These are phyloP conservation scores for Nicotiana tabacum DNA, from an alignment of 257 asterid species.

Conservation along the genomic window DNA sequence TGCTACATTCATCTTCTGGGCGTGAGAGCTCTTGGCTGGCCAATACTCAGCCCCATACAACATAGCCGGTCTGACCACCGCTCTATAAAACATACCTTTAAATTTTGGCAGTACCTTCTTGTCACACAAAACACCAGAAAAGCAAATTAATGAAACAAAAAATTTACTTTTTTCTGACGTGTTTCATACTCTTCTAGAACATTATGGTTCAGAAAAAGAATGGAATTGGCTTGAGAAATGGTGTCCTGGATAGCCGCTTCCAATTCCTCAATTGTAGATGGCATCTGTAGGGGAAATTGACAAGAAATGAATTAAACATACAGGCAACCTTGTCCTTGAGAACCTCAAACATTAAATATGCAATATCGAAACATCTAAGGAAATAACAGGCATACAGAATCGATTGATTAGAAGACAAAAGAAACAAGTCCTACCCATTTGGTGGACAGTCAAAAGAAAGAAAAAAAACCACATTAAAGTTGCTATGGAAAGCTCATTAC, in stretches of 20 bases:
- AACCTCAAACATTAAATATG: not conserved
- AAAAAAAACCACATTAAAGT: not conserved
- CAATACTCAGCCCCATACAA: no score
- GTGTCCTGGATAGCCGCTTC: conserved; percentile 78
- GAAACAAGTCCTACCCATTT: not conserved
- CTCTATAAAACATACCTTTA: no score
- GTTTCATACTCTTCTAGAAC: conserved; percentile 83
- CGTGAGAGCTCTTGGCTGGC: no score
- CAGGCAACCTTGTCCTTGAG: not conserved
- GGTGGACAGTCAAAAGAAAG: not conserved
- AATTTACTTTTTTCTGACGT: conserved; percentile 62
- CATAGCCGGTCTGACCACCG: no score
- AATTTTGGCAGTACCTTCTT: no score
- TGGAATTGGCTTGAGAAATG: conserved; percentile 71
- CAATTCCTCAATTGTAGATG: conserved; percentile 82
- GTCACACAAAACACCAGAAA: not conserved
- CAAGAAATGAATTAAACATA: conserved; percentile 10
- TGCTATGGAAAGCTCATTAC: not conserved
- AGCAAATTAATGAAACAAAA: conserved; percentile 6
- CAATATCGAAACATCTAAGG: not conserved
- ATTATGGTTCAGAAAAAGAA: conserved; percentile 77
- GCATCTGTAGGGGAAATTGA: conserved; percentile 60
- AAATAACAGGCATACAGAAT: conserved; percentile 11
- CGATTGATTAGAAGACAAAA: not conserved
- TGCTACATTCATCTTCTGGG: no score